Base-by-base conservation (phyloP, 345 rosid genomes). In the Turnera subulata region DNA sequence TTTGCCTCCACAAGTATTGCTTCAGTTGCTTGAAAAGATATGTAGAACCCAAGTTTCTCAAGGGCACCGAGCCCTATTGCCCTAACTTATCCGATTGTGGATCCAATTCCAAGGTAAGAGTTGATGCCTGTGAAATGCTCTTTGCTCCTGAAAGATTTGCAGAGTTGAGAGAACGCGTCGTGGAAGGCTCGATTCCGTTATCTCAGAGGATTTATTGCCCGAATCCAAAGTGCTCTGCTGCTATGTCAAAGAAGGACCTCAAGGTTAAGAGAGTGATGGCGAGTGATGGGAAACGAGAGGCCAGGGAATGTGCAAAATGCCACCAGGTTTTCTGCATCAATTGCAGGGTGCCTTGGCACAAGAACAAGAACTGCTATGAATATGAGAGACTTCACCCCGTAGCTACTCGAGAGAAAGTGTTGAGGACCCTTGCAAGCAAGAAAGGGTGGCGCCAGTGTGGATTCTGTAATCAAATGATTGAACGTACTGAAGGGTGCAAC, bases 1-100 rank as follows among this genome's bases (percentile, higher is more conserved):
- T 76, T 22, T 91, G 98, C 67, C 65, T 60, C 57, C 95, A 88
- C 53, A 73, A 89, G 14, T 91, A 74, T 55, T 91, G 96, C 73
- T 76, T 80, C 61, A 72, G 90, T 50, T 91, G 98, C 62, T 84
- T 88, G 91, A 91, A 76, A 64, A 85, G 78, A 68, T 96, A 88
- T 32, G 82, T 86, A 5, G 91, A 88, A 72, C 84, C 76, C 62
- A 84, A 81, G 60, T 64, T 91, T 69, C 89, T 83, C 42, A 75
- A 73, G 64, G 96, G 83, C 29, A 54, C 70, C 65, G 62, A 71
- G 49, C 84, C 95, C 24, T 77, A 37, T 19, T 88, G 95, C 63
- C 98, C 92, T 12, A 81, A 83, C 10, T n/a, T n/a, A n/a, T 84
- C 74, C 12, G 83, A 73, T 17, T 91, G 98, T 58, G 66, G 73